A percentile compares a stretch with the other conserved stretches of the same genome.
These are phyloP conservation scores for Penstemon eatonii DNA, from an alignment of 257 asterid genomes.

Conservation along the genomic window DNA sequence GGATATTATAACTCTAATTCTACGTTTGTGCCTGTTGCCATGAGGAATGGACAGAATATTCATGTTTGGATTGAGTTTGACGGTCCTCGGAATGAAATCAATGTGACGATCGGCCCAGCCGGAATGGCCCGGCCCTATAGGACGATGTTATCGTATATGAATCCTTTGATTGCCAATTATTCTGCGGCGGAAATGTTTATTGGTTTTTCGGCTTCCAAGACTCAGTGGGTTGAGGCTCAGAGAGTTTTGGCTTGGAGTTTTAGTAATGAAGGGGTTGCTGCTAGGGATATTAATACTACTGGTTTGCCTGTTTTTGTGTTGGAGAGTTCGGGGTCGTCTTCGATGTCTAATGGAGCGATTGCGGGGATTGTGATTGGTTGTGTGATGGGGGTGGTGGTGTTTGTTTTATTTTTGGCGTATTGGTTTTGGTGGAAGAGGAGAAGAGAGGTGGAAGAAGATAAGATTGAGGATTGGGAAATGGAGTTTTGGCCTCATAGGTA, in stretches of 20 bases:
- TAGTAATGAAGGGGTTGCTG: constrained; percentile 68
- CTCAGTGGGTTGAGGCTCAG: constrained; percentile 76
- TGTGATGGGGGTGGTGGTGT: constrained; percentile 28
- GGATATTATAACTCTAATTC: constrained; percentile 48
- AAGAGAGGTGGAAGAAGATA: constrained; percentile 43
- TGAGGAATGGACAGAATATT: constrained; percentile 66
- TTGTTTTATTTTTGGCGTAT: constrained; percentile 32
- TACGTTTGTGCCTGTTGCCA: constrained; percentile 41
- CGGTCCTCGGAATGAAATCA: constrained; percentile 57
- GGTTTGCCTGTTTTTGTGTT: constrained; percentile 56
- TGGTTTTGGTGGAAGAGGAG: constrained; percentile 68
- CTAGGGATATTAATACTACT: constrained; percentile 69
- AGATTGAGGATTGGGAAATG: constrained; percentile 81
- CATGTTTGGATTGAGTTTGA: constrained; percentile 77
- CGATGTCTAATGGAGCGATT: constrained; percentile 47
- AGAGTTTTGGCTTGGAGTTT: constrained; percentile 80
- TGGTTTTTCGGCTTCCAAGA: constrained; percentile 77
- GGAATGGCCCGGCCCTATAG: constrained; percentile 53
- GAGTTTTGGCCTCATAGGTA: constrained; percentile 87
- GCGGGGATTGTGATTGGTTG: constrained; percentile 62
- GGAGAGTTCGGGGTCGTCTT: constrained; percentile 34
- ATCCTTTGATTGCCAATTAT: constrained; percentile 49
- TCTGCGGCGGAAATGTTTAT: constrained; percentile 52
- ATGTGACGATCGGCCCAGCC: constrained; percentile 66
- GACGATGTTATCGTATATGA: constrained; percentile 41